A percentile compares a stretch with the other conserved stretches of the same genome.
Conservation (phyloP, 306 rosid genomes). For the Prunus persica region DNA sequence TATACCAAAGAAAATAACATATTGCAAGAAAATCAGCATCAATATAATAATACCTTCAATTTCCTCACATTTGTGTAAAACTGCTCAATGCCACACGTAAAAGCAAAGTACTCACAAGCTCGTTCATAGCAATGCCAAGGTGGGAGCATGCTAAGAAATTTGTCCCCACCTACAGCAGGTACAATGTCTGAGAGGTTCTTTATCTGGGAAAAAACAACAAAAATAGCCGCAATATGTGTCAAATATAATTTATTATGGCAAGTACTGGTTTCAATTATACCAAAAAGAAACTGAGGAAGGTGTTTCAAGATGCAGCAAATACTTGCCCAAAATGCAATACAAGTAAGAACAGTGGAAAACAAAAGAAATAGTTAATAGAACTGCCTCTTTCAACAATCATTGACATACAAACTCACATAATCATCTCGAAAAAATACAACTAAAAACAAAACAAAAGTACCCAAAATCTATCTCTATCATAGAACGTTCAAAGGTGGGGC, state of each 20-base stretch:
- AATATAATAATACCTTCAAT: conserved; percentile 62
- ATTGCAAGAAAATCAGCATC: conserved; percentile 9
- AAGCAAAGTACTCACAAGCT: conserved; percentile 78
- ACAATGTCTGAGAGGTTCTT: conserved; percentile 63
- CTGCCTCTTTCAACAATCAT: not conserved
- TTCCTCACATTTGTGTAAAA: conserved; percentile 74
- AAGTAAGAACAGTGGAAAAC: not conserved
- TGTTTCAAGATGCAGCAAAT: not conserved
- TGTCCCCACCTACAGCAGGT: conserved; percentile 72
- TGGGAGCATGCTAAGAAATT: conserved; percentile 86
- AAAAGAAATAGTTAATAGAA: not conserved
- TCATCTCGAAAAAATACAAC: not conserved
- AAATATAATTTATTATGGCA: conserved; percentile 7
- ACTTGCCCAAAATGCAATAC: not conserved
- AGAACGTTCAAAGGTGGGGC: not conserved
- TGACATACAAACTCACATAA: not conserved
- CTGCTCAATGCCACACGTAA: conserved; percentile 71
- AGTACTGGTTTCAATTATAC: conserved; percentile 16
- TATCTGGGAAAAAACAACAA: conserved; percentile 43
- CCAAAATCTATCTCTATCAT: not conserved
- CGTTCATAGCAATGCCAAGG: conserved; percentile 99
- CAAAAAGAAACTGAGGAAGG: not conserved
- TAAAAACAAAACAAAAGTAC: not conserved
- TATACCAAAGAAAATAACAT: not conserved
- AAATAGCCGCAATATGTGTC: conserved; percentile 7